These are phyloP conservation scores for Russula virescens DNA, from an alignment of 768 basidiomycete species.

Conservation along the genomic window DNA sequence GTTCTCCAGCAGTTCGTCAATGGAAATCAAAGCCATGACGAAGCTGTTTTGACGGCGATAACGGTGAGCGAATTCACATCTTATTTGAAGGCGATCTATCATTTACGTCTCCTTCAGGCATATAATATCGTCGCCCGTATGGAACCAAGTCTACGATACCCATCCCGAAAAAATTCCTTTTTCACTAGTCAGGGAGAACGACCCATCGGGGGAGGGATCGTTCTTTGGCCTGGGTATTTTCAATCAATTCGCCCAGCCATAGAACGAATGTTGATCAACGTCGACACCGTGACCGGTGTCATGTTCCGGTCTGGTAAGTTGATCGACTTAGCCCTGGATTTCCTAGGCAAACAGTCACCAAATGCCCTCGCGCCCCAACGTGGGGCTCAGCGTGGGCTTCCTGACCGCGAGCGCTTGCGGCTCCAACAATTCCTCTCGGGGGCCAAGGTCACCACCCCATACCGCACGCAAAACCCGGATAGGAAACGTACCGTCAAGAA, in stretches of 20 bases:
- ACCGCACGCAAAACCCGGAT: constrained; percentile 5
- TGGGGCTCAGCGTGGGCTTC: constrained; percentile 36
- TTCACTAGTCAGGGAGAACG: constrained; percentile 49
- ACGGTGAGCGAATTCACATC: constrained; percentile 37
- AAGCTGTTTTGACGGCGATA: constrained; percentile 57
- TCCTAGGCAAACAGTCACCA: constrained; percentile 36
- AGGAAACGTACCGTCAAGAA: constrained; percentile 56
- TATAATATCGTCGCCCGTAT: constrained; percentile 70
- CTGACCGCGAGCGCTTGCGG: constrained; percentile 44
- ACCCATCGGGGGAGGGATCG: constrained; percentile 54
- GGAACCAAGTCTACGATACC: constrained; percentile 60
- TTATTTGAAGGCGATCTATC: not conserved
- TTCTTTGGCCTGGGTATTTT: constrained; percentile 76
- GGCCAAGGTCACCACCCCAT: constrained; percentile 42
- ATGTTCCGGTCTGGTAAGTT: constrained; percentile 67
- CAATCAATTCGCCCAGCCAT: constrained; percentile 69
- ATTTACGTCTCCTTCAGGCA: constrained; percentile 38
- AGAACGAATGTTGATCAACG: constrained; percentile 58
- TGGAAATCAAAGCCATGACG: constrained; percentile 67
- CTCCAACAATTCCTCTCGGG: constrained; percentile 54
- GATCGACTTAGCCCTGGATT: constrained; percentile 51
- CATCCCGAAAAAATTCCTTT: constrained; percentile 68
- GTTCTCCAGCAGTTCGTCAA: constrained; percentile 55
- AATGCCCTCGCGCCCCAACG: constrained; percentile 36
- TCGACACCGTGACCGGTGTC: constrained; percentile 69